These are phyloP conservation scores for Puccinia polysora DNA, from an alignment of 1,284 basidiomycete genomes.

Conservation along the genomic window DNA sequence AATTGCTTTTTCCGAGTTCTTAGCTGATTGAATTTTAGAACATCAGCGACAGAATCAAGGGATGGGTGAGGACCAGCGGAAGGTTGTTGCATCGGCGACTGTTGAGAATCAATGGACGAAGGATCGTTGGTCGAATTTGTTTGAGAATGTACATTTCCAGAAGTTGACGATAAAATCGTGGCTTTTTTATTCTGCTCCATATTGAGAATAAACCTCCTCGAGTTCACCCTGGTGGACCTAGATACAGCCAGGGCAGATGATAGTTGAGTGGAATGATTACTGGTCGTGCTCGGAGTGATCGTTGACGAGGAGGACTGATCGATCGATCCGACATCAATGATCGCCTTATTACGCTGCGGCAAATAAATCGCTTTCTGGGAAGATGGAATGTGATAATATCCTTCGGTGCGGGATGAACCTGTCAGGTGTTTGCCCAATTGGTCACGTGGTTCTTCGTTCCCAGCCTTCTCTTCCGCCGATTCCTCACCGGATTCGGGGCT, in stretches of 20 bases:
- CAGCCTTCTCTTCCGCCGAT: slow-evolving; percentile 51
- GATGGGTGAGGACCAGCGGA: neutral
- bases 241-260: slow-evolving; percentile 69
- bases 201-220: slow-evolving; percentile 85
- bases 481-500: slow-evolving; percentile 39
- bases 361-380: slow-evolving; percentile 83
- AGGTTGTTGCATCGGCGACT: neutral
- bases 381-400: slow-evolving; percentile 88
- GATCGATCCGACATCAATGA: slow-evolving; percentile 53
- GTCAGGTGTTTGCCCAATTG: slow-evolving; percentile 61
- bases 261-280: slow-evolving; percentile 55
- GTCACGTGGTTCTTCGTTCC: slow-evolving; percentile 44
- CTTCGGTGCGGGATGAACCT: slow-evolving; percentile 84
- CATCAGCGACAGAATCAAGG: slow-evolving; percentile 56
- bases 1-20: slow-evolving; percentile 97
- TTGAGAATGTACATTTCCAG: no score
- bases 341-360: slow-evolving; percentile 60
- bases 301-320: slow-evolving; percentile 46
- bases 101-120: neutral
- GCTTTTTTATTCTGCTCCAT: slow-evolving; percentile 82
- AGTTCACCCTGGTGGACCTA: slow-evolving; percentile 85
- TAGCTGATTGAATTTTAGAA: slow-evolving; percentile 95
- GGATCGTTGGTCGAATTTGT: slow-evolving; percentile 1
- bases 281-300: slow-evolving; percentile 55
- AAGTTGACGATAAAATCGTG: slow-evolving; percentile 18